These are phyloP conservation scores for Plasmopara halstedii DNA, from an alignment of 352 stramenopile species.

Conservation along the genomic window DNA sequence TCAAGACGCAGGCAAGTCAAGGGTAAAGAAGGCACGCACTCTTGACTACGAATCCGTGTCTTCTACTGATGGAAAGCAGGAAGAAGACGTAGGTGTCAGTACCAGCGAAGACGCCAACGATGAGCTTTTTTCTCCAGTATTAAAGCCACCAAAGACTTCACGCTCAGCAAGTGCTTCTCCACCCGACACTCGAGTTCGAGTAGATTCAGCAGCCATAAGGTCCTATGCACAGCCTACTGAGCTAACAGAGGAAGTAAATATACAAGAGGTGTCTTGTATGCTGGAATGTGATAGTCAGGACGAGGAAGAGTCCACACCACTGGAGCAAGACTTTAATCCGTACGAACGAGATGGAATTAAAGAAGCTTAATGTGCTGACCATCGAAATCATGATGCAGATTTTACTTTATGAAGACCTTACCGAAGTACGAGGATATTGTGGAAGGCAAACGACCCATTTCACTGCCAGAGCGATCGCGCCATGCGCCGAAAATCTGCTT, in stretches of 20 bases:
- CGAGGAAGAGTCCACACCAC: constrained; percentile 24
- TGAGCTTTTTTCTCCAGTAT: constrained; percentile 66
- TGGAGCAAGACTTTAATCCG: constrained; percentile 76
- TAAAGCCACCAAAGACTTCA: constrained; percentile 46
- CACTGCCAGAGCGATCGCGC: constrained; percentile 44
- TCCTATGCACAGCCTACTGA: constrained; percentile 27
- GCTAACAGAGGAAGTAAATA: constrained; percentile 15
- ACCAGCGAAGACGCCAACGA: constrained; percentile 28
- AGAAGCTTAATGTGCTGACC: not conserved
- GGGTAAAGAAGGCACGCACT: constrained; percentile 19
- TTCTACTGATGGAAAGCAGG: constrained; percentile 6
- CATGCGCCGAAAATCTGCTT: constrained; percentile 66
- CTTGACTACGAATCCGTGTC: constrained; percentile 16
- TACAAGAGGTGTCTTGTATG: not conserved
- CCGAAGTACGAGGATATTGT: constrained; percentile 75
- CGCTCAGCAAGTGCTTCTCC: constrained; percentile 32
- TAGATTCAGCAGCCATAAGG: constrained; percentile 21
- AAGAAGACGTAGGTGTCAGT: constrained; percentile 9
- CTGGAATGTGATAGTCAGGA: constrained; percentile 26
- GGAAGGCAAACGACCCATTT: constrained; percentile 35
- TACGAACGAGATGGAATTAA: constrained; percentile 13
- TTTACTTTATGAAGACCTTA: constrained; percentile 83
- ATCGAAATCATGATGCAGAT: constrained; percentile 24
- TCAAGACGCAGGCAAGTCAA: constrained; percentile 9
- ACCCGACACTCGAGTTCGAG: constrained; percentile 15